Evolutionary conservation across 805 yeast genomes (phyloP).

Genomic region (Cyberlindnera amylophila): DNA sequence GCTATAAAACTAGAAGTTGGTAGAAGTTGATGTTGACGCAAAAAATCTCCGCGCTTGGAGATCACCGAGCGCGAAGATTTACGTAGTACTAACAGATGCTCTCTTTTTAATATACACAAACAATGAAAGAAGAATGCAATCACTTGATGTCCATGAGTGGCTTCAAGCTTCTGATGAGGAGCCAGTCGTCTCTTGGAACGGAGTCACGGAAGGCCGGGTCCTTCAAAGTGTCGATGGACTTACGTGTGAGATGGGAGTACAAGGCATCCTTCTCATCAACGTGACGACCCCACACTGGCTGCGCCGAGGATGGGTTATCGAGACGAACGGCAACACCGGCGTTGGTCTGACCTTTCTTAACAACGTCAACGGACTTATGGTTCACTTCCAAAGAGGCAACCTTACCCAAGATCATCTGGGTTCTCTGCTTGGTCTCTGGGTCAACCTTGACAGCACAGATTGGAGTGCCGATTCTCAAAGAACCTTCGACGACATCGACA

Average conservation of each 20-base stretch:
- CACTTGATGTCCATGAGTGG: slow-evolving; percentile 74
- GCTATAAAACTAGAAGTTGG: no score
- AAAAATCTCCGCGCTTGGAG: no score
- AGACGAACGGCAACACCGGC: slow-evolving; percentile 99
- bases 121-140: slow-evolving; percentile 1
- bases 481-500: slow-evolving; percentile 94
- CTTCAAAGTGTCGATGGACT: slow-evolving; percentile 92
- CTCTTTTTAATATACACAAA: no score
- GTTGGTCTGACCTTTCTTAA: slow-evolving; percentile 90
- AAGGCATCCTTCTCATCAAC: slow-evolving; percentile 88
- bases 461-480: slow-evolving; percentile 88
- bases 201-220: slow-evolving; percentile 96
- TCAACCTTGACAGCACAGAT: slow-evolving; percentile 89
- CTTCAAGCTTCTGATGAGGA: slow-evolving; percentile 83
- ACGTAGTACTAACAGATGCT: no score
- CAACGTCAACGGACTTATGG: slow-evolving; percentile 75
- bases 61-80: no score
- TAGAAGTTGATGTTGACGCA: no score
- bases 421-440: slow-evolving; percentile 74
- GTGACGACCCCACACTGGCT: slow-evolving; percentile 99
- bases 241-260: slow-evolving; percentile 87
- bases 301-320: slow-evolving; percentile 87
- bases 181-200: slow-evolving; percentile 95
- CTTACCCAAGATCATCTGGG: slow-evolving; percentile 72
- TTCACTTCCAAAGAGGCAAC: slow-evolving; percentile 94